Percentiles rank a stretch among this genome's conserved stretches.
Evolutionary conservation across 1,284 basidiomycete species (phyloP).

Genomic region (Malassezia sp.): DNA sequence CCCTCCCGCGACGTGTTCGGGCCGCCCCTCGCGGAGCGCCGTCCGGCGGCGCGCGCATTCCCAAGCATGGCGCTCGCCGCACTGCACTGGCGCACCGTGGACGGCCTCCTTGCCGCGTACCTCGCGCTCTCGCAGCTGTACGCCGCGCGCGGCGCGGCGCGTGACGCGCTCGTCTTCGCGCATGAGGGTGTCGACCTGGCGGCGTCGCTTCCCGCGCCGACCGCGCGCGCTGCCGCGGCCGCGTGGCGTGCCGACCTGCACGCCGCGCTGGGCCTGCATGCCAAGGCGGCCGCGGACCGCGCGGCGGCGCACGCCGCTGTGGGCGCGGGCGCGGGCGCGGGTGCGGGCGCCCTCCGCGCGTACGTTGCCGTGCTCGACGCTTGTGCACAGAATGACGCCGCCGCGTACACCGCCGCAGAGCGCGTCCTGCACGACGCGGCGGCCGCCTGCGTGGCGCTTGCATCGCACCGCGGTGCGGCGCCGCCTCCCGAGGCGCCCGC

Average conservation of each 20-base stretch:
- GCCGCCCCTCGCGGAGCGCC: background rate
- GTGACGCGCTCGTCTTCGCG: constrained; percentile 34
- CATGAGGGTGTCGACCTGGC: constrained; percentile 32
- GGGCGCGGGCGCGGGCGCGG: too few relatives aligned
- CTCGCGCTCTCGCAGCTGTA: constrained; percentile 22
- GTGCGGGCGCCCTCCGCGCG: too few relatives aligned
- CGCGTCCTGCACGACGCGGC: background rate
- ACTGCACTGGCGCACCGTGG: constrained; percentile 6
- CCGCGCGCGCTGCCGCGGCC: constrained; percentile 21
- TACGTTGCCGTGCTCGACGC: too few relatives aligned
- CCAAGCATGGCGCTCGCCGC: background rate
- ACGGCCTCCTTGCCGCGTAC: constrained; percentile 10
- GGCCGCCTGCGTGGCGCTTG: background rate
- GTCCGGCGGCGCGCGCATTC: background rate
- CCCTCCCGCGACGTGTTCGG: constrained; percentile 2
- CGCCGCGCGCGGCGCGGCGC: constrained; percentile 28
- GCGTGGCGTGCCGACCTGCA: constrained; percentile 26
- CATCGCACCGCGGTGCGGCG: background rate
- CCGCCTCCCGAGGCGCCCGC: background rate
- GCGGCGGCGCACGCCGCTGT: background rate
- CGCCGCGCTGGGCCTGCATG: constrained; percentile 21
- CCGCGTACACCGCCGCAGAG: background rate
- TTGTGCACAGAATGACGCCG: background rate
- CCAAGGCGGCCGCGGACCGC: background rate
- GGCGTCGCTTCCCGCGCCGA: constrained; percentile 17